Evolutionary conservation across 352 stramenopile species (phyloP), one percentile per base, ranked within the genome.

Genomic region (Pythium aristosporum): DNA sequence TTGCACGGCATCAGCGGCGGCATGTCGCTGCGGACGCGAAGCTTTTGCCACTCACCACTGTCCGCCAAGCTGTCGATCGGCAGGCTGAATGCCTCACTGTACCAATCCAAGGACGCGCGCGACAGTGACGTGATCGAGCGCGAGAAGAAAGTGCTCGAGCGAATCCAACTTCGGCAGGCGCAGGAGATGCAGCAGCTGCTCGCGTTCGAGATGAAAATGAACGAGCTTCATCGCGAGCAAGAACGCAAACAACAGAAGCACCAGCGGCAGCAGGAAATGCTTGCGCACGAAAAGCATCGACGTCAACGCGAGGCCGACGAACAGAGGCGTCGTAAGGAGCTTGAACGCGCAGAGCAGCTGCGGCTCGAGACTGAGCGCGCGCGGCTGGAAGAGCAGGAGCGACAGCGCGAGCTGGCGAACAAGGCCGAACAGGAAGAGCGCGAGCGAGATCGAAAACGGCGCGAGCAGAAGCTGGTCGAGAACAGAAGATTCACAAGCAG

Each of bases 141-240:
- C 0, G 85, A 94, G 55, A 88, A 87, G 46, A 69, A 70, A 23
- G 78, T 88, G 39, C 61, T 94, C 1, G 81, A 90, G 51, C 75
- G 81, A n/a, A 92, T 94, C 25, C 76, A 80, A 55, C 73, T 76
- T 20, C 85, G 85, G 0, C 85, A 91, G 61, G 68, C 77, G 0
- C 61, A 79, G 1, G 85, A 92, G 41, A 79, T 92, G 75, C 82
- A 94, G 66, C 82, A 92, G 43, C 72, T 91, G 67, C 61, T 91
- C 0, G 64, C 69, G 13, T 89, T 88, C 59, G 85, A 93, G 51
- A 67, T 90, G 30, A 81, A 79, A 30, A 87, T 82, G 74, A 70
- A 72, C 0, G 77, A 86, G 44, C 61, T 88, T 2, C 65, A 87
- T 36, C 67, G 72, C 25, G 80, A 91, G 47, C 77, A 75, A 3